Conservation (phyloP, 805 yeast species). For the Cyberlindnera japonica region DNA sequence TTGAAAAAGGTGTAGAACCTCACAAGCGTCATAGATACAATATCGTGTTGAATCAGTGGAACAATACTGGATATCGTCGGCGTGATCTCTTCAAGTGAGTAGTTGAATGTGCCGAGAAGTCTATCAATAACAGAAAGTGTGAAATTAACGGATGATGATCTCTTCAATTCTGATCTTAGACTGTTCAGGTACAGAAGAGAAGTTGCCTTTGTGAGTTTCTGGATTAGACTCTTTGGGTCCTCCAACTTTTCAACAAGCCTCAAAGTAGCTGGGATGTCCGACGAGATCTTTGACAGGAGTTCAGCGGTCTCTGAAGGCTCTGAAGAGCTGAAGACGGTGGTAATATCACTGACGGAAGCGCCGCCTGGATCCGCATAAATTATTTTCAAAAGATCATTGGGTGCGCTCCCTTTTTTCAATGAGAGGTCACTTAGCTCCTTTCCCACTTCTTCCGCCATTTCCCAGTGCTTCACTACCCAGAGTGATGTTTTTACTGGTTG, state of each 20-base stretch:
- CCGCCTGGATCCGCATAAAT: constrained; percentile 1
- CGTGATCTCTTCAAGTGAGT: constrained; percentile 13
- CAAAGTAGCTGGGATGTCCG: constrained; percentile 5
- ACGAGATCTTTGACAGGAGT: neutral
- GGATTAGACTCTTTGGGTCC: constrained; percentile 1
- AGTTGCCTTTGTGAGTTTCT: constrained; percentile 3
- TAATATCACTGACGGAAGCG: constrained; percentile 1
- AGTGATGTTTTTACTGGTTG: neutral
- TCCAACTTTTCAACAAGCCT: neutral
- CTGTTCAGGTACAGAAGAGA: constrained; percentile 12
- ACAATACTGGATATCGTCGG: constrained; percentile 13
- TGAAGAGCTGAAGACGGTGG: constrained; percentile 8
- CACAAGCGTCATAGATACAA: constrained; percentile 15
- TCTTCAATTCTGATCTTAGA: neutral
- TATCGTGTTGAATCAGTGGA: constrained; percentile 12
- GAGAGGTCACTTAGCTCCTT: neutral
- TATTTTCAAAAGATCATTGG: too few species aligned
- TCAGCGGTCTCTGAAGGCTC: neutral
- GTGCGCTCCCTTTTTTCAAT: neutral
- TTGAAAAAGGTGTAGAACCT: constrained; percentile 12
- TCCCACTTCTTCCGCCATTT: constrained; percentile 1
- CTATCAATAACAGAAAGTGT: constrained; percentile 23
- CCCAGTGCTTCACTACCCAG: neutral
- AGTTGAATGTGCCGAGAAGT: constrained; percentile 27
- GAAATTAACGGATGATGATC: neutral